Evolutionary conservation across 768 basidiomycete species (phyloP), one percentile per base, ranked within the genome.

Genomic region (Lactifluus pinguis): DNA sequence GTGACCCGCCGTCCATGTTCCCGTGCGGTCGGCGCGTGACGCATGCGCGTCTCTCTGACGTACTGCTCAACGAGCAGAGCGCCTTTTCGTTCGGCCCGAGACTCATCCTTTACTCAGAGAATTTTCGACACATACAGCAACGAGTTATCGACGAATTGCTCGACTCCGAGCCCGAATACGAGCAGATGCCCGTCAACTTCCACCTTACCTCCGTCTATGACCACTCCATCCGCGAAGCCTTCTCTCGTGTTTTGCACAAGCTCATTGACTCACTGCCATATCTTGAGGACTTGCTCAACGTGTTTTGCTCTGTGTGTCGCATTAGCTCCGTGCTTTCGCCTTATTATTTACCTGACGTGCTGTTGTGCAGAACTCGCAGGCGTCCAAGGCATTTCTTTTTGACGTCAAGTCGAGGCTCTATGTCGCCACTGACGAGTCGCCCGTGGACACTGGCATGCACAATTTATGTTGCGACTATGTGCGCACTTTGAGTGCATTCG

Each of bases 201-300:
- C 83, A 94, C 72, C 79, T 98, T 57, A 98, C 95, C 2, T 93
- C 91, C 0, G 89, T 97, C 25, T 92, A 94, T 68, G 93, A 98
- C 70, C 89, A 94, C 65, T 86, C 92, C 2, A 77, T 95, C 30
- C 89, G 90, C 69, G 92, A 95, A 67, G 93, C 94, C 0, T 92
- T 97, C 73, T 95, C 93, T 6, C 83, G 83, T 48, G 89, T 95
- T 45, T 74, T 97, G 21, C 92, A 95, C 70, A 91, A 89, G 67
- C 78, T 94, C 38, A 84, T 94, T 59, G 87, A 88, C 62, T 86
- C 89, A 11, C 74, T 95, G 38, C 89, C 89, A 1, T 89, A 86
- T 69, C 77, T 97, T 5, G 95, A 98, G 71, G 87, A 87, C 51
- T 74, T 98, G 45, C 78, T 98, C 48, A 89, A 98, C 69, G 81